Conservation (phyloP, 257 asterid species). For the Ligustrum vulgare region DNA sequence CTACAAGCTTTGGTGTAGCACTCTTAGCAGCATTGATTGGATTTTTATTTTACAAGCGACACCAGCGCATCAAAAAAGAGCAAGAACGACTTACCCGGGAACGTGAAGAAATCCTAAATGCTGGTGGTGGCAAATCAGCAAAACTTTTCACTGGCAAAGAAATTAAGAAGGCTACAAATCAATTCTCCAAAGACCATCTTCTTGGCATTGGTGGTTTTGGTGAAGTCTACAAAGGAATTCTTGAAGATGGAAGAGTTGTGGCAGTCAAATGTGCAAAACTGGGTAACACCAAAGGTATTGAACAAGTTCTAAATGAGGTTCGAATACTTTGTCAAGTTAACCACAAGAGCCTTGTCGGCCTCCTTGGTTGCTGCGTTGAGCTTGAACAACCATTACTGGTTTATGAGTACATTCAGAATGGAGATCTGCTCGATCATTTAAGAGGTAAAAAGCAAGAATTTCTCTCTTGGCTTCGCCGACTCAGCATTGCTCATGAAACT, state of each 20-base stretch:
- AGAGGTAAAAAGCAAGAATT: conserved; percentile 31
- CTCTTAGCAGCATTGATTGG: conserved; percentile 39
- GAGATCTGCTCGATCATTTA: conserved; percentile 60
- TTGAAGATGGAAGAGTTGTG: conserved; percentile 61
- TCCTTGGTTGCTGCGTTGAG: conserved; percentile 91
- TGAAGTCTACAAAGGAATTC: conserved; percentile 73
- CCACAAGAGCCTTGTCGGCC: conserved; percentile 77
- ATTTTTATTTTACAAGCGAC: conserved; percentile 52
- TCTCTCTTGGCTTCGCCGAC: conserved; percentile 56
- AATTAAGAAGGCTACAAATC: conserved; percentile 74
- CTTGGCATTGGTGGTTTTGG: conserved; percentile 91
- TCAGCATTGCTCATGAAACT: conserved; percentile 65
- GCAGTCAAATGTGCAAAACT: conserved; percentile 92
- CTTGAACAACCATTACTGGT: conserved; percentile 85
- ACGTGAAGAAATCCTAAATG: conserved; percentile 73
- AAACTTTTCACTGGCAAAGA: conserved; percentile 72
- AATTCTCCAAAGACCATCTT: conserved; percentile 71
- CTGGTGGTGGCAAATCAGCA: conserved; percentile 70
- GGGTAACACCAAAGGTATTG: conserved; percentile 78
- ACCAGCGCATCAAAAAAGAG: conserved; percentile 53
- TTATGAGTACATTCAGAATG: conserved; percentile 70
- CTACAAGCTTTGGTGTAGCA: conserved; percentile 57
- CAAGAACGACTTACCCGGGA: conserved; percentile 62
- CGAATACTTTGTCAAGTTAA: conserved; percentile 88
- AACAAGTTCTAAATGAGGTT: conserved; percentile 88